Evolutionary conservation across 371 early-diverging fungal genomes (phyloP).

Genomic region (Nosema bombycis): DNA sequence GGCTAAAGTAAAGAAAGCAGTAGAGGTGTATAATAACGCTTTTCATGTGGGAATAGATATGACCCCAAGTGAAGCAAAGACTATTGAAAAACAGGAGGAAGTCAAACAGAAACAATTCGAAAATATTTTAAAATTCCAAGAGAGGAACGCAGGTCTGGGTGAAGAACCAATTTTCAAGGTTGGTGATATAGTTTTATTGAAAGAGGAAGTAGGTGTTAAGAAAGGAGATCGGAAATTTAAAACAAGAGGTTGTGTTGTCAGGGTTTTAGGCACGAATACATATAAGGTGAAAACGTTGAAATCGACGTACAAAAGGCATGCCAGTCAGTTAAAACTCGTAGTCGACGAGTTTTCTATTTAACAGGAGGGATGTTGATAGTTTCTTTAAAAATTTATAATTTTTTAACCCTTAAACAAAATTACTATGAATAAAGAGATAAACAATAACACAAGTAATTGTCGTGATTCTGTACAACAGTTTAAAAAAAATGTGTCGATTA

Average conservation of each 20-base stretch:
- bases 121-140: too few relatives aligned
- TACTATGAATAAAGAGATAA: too few relatives aligned
- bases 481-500: too few relatives aligned
- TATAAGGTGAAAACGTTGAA: not conserved
- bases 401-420: too few relatives aligned
- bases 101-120: too few relatives aligned
- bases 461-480: too few relatives aligned
- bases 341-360: too few relatives aligned
- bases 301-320: not conserved
- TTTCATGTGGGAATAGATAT: conserved; percentile 5
- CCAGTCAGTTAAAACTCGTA: not conserved
- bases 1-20: not conserved
- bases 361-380: too few relatives aligned
- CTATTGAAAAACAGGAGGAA: too few relatives aligned
- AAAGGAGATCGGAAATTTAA: not conserved
- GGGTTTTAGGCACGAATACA: not conserved
- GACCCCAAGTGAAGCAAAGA: conserved; percentile 18
- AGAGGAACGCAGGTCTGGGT: too few relatives aligned
- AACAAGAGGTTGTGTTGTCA: not conserved
- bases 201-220: not conserved
- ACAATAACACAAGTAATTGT: too few relatives aligned
- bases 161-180: not conserved
- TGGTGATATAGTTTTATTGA: not conserved
- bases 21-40: conserved; percentile 8
- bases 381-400: too few relatives aligned